Percentiles rank a stretch among this genome's conserved stretches.
These are phyloP conservation scores for Lipomyces chichibuensis DNA, from an alignment of 805 yeast genomes.

Conservation along the genomic window DNA sequence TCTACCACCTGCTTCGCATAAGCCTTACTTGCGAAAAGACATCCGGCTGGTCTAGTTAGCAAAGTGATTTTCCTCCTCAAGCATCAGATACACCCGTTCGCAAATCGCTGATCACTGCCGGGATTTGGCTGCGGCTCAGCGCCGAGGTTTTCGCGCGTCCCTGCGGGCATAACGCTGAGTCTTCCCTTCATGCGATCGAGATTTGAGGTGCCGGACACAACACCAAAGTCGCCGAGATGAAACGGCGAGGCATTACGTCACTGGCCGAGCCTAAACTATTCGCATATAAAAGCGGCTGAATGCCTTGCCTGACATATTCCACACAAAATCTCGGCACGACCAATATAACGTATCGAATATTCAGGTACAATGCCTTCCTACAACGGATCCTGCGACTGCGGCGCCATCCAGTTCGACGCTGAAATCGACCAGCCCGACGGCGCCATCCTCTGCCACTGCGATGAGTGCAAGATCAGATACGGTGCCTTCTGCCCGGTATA, in stretches of 20 bases:
- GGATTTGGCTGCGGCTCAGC: background rate
- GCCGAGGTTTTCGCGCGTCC: too few species aligned
- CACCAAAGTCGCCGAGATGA: too few species aligned
- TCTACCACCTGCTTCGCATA: too few species aligned
- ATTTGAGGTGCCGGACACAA: too few species aligned
- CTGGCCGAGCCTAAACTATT: too few species aligned
- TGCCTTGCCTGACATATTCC: background rate
- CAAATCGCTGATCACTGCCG: background rate
- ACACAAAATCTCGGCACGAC: background rate
- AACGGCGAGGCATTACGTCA: too few species aligned
- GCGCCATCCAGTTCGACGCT: slow-evolving; percentile 12
- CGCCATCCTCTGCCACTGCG: slow-evolving; percentile 23
- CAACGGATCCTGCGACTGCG: slow-evolving; percentile 26
- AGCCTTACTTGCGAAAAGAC: too few species aligned
- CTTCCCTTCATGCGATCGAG: too few species aligned
- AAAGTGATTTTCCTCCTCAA: too few species aligned
- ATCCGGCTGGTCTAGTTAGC: too few species aligned
- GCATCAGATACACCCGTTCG: background rate
- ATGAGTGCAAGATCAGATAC: slow-evolving; percentile 23
- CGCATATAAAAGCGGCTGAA: too few species aligned
- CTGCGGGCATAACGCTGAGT: too few species aligned
- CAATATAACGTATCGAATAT: background rate
- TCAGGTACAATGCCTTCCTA: slow-evolving; percentile 6
- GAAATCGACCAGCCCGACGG: slow-evolving; percentile 20
- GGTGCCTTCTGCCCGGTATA: slow-evolving; percentile 17